A percentile compares a stretch with the other conserved stretches of the same genome.
phyloP scores from a whole-genome alignment of 2,329 filamentous ascomycete genomes.

The Arthrobotrys megalospora region DNA sequence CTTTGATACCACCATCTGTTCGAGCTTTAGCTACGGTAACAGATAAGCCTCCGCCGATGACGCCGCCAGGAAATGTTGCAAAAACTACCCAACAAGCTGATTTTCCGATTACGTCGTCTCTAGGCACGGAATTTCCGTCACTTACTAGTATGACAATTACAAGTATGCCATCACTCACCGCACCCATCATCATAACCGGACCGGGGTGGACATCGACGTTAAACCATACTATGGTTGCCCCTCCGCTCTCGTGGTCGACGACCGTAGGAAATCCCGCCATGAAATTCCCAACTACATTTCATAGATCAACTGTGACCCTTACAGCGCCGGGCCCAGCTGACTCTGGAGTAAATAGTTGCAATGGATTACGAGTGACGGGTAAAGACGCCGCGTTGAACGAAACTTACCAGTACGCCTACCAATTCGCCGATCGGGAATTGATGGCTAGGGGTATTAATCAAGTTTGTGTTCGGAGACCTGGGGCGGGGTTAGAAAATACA shows the following conservation, averaged over 20 bases:
- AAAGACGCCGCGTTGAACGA: not conserved
- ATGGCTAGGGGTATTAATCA: conserved; percentile 13
- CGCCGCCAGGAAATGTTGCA: not conserved
- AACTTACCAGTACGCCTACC: conserved; percentile 2
- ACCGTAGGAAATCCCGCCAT: not conserved
- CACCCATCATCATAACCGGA: not conserved
- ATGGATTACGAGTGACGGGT: not conserved
- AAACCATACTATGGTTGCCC: not conserved
- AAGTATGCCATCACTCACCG: not conserved
- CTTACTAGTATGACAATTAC: not conserved
- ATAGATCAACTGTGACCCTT: not conserved
- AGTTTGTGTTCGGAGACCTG: conserved; percentile 8
- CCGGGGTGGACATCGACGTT: not conserved
- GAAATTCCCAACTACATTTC: not conserved
- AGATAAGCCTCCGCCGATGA: not conserved
- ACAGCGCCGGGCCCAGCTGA: not conserved
- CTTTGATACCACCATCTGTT: conserved; percentile 14
- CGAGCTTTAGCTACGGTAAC: not conserved
- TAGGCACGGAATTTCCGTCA: too few relatives aligned
- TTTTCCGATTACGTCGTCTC: too few relatives aligned
- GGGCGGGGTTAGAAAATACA: not conserved
- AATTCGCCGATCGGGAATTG: conserved; percentile 16
- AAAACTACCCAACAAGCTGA: not conserved
- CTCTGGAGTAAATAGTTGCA: not conserved
- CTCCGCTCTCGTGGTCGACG: not conserved